These are phyloP conservation scores for Wickerhamomyces ciferrii DNA, from an alignment of 805 yeast genomes.

Conservation along the genomic window DNA sequence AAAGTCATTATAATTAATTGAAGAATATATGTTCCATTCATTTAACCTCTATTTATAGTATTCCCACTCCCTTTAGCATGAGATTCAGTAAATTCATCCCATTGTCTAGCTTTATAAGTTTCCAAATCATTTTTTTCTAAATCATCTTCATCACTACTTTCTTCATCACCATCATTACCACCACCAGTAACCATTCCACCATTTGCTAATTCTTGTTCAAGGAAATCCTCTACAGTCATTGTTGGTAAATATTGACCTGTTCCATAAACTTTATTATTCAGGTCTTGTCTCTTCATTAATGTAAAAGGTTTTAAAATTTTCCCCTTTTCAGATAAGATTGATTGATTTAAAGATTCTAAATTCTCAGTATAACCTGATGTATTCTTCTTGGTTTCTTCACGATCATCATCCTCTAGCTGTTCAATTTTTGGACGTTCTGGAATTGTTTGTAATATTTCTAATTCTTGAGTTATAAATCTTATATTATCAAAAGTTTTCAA, in stretches of 20 bases:
- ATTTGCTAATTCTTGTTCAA: conserved; percentile 78
- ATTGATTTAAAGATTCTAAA: conserved; percentile 46
- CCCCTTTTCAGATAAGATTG: conserved; percentile 65
- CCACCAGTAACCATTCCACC: conserved; percentile 70
- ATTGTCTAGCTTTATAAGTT: conserved; percentile 72
- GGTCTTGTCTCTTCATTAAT: conserved; percentile 53
- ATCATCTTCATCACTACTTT: conserved; percentile 50
- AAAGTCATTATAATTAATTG: neutral
- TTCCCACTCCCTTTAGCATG: conserved; percentile 90
- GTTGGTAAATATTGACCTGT: conserved; percentile 93
- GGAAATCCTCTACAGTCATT: conserved; percentile 87
- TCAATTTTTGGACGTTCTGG: conserved; percentile 27
- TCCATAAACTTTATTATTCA: conserved; percentile 69
- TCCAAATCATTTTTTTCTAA: conserved; percentile 52
- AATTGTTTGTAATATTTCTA: conserved; percentile 50
- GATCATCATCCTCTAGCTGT: conserved; percentile 10
- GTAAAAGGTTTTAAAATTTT: conserved; percentile 83
- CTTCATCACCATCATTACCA: conserved; percentile 27
- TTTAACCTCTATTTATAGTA: conserved; percentile 65
- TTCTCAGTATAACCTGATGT: conserved; percentile 57
- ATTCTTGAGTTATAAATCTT: conserved; percentile 60
- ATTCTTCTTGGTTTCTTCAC: conserved; percentile 17
- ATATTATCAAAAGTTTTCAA: conserved; percentile 49
- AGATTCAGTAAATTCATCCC: conserved; percentile 92
- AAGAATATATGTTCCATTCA: no score